Evolutionary conservation across 352 stramenopile species (phyloP).

Genomic region (Blastocystis sp.): DNA sequence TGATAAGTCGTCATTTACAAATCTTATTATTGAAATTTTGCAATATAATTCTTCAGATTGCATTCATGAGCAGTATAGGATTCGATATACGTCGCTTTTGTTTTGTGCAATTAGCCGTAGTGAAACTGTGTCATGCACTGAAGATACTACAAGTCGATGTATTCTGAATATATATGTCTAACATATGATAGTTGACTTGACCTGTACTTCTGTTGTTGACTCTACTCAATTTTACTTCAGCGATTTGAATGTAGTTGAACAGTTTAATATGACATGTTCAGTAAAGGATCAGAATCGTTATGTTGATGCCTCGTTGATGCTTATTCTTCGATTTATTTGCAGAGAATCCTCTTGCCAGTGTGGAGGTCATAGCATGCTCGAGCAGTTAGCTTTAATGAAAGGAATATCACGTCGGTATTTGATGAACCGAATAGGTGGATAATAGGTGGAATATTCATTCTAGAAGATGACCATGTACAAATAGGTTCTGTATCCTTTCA

Average conservation of each 20-base stretch:
- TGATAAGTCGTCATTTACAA: neutral
- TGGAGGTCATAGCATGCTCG: neutral
- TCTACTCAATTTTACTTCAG: neutral
- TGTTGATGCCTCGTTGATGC: neutral
- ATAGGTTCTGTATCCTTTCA: constrained; percentile 4
- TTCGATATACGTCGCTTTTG: neutral
- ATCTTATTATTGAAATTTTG: constrained; percentile 31
- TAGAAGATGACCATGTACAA: neutral
- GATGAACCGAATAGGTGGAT: neutral
- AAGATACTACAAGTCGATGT: neutral
- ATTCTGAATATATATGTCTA: neutral
- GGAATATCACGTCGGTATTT: neutral
- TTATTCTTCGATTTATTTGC: neutral
- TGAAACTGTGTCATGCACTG: constrained; percentile 8
- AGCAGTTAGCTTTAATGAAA: neutral
- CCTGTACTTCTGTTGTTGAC: neutral
- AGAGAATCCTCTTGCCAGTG: neutral
- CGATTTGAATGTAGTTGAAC: neutral
- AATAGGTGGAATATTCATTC: neutral
- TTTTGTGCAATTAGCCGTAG: neutral
- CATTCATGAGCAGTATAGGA: neutral
- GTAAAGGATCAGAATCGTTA: neutral
- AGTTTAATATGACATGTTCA: neutral
- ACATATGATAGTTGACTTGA: neutral
- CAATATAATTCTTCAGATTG: constrained; percentile 13